Percentiles rank a stretch among this genome's conserved stretches.
These are phyloP conservation scores for Chondrus crispus DNA, from an alignment of 23 red algal species.

Conservation along the genomic window DNA sequence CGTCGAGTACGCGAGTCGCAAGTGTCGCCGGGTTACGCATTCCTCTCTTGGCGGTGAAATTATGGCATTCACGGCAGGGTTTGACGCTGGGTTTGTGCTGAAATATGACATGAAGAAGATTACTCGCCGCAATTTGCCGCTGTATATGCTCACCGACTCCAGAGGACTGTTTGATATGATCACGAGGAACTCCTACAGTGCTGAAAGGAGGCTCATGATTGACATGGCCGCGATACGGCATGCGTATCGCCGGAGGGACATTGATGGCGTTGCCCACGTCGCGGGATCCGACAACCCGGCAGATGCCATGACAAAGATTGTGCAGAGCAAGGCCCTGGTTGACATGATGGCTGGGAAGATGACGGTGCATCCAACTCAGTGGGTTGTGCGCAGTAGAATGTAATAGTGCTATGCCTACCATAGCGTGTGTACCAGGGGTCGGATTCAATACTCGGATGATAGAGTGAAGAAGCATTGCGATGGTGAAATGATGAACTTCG, in stretches of 20 bases:
- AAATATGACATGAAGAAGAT: background rate
- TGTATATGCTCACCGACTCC: background rate
- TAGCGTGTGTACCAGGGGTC: too few relatives aligned
- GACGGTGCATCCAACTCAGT: too few relatives aligned
- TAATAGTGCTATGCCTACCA: too few relatives aligned
- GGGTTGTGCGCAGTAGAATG: too few relatives aligned
- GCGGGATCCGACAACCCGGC: background rate
- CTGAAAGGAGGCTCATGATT: conserved; percentile 19
- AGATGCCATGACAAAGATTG: conserved; percentile 9
- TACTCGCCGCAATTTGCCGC: background rate
- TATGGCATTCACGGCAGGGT: background rate
- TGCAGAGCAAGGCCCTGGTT: too few relatives aligned
- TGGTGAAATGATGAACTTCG: too few relatives aligned
- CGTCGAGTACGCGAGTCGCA: background rate
- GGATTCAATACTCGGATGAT: too few relatives aligned
- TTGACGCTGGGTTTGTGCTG: background rate
- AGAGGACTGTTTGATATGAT: background rate
- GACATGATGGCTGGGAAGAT: too few relatives aligned
- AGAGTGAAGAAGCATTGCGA: too few relatives aligned
- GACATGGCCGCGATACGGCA: background rate
- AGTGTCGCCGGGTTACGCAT: background rate
- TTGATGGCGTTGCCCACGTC: background rate
- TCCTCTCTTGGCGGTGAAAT: background rate
- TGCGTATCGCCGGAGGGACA: background rate
- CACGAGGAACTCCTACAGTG: background rate